These are phyloP conservation scores for Suhomyces coccinellae DNA, from an alignment of 1,139 yeast genomes.

Conservation along the genomic window DNA sequence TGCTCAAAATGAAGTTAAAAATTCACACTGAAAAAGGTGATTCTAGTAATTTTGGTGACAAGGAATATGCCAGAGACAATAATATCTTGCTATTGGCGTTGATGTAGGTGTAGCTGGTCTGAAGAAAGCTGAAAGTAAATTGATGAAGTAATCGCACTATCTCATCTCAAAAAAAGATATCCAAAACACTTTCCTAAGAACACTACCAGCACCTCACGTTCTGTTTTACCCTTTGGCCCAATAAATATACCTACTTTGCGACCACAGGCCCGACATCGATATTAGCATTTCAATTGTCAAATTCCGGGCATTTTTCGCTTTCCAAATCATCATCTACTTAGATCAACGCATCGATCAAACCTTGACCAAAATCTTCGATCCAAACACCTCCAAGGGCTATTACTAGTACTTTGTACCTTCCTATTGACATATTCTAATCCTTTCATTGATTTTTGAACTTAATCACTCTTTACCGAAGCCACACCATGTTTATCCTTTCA, in stretches of 20 bases:
- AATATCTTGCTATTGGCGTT: background rate
- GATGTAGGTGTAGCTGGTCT: background rate
- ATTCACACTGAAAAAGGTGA: background rate
- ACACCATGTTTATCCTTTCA: conserved; percentile 76
- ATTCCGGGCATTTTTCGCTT: background rate
- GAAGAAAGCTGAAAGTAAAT: too few species aligned
- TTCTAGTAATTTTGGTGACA: background rate
- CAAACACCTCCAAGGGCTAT: background rate
- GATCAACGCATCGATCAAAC: background rate
- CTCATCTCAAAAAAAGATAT: conserved; percentile 2
- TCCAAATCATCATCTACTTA: background rate
- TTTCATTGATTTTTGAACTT: too few species aligned
- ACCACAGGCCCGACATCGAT: too few species aligned
- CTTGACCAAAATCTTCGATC: background rate
- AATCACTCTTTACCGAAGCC: too few species aligned
- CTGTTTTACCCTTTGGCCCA: background rate
- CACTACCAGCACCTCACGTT: background rate
- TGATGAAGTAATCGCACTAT: conserved; percentile 1
- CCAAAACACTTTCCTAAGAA: background rate
- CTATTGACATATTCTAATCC: too few species aligned
- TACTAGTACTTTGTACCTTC: too few species aligned
- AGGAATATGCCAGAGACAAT: background rate
- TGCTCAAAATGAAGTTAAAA: background rate
- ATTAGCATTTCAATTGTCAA: background rate
- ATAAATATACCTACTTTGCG: background rate